A percentile compares a stretch with the other conserved stretches of the same genome.
These are phyloP conservation scores for Pleurotus eryngii DNA, from an alignment of 768 basidiomycete genomes.

Conservation along the genomic window DNA sequence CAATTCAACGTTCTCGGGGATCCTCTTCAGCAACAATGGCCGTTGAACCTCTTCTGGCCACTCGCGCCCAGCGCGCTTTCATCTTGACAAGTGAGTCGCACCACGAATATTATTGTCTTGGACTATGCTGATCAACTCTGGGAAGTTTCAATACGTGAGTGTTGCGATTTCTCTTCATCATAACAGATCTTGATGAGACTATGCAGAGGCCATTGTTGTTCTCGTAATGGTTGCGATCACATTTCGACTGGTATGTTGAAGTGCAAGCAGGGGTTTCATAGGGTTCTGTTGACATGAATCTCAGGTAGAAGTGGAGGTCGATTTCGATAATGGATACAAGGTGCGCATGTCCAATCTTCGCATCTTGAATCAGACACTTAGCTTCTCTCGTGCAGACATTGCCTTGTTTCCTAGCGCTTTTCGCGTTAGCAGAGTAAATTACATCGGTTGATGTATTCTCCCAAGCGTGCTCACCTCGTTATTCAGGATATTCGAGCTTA, in stretches of 20 bases:
- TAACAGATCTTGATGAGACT: neutral
- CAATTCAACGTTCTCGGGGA: neutral
- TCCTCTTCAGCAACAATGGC: conserved; percentile 46
- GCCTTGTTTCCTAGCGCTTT: conserved; percentile 67
- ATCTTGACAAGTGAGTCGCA: conserved; percentile 60
- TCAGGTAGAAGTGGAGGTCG: conserved; percentile 52
- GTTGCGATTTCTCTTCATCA: neutral
- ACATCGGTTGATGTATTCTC: neutral
- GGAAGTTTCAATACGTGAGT: conserved; percentile 61
- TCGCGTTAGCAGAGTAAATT: conserved; percentile 75
- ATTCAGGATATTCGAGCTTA: conserved; percentile 71
- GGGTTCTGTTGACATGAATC: conserved; percentile 1
- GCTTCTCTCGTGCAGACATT: conserved; percentile 1
- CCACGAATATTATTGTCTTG: neutral
- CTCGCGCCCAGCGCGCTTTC: conserved; percentile 70
- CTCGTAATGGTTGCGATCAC: conserved; percentile 71
- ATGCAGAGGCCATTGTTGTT: conserved; percentile 69
- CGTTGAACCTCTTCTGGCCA: conserved; percentile 67
- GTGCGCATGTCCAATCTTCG: conserved; percentile 23
- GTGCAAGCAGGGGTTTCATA: neutral
- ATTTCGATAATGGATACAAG: conserved; percentile 49
- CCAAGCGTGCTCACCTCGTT: conserved; percentile 6
- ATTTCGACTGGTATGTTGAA: conserved; percentile 54
- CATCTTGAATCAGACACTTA: neutral
- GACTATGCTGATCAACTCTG: conserved; percentile 4